phyloP scores from a whole-genome alignment of 2,329 filamentous ascomycete species.

The Dothidotthia symphoricarpi region DNA sequence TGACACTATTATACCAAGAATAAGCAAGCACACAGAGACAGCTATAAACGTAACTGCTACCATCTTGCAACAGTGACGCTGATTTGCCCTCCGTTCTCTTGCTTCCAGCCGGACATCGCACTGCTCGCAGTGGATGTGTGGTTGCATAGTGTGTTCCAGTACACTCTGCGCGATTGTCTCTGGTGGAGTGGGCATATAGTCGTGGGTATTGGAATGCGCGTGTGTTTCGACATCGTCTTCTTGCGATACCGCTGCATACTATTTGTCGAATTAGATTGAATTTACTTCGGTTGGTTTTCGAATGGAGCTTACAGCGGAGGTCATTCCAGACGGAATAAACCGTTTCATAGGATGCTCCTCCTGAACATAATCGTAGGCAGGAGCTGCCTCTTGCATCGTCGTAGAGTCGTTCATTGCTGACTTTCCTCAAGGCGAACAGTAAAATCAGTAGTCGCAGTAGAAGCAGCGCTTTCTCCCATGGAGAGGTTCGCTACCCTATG shows the following conservation, averaged over 20 bases:
- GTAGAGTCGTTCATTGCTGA: conserved; percentile 24
- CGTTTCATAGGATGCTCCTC: conserved; percentile 24
- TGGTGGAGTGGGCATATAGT: conserved; percentile 2
- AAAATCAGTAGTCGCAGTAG: no score
- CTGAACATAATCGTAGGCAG: conserved; percentile 31
- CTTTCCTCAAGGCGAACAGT: no score
- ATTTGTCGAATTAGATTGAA: background rate
- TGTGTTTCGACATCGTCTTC: conserved; percentile 26
- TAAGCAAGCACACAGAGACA: conserved; percentile 17
- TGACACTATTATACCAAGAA: conserved; percentile 19
- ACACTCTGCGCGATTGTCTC: conserved; percentile 25
- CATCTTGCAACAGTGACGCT: conserved; percentile 27
- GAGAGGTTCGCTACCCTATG: no score
- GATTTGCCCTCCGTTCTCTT: conserved; percentile 16
- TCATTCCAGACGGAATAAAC: conserved; percentile 16
- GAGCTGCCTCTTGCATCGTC: conserved; percentile 21
- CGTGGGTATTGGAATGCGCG: conserved; percentile 6
- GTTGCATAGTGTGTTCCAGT: conserved; percentile 19
- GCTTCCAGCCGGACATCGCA: conserved; percentile 27
- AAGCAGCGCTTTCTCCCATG: no score
- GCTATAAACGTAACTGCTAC: conserved; percentile 24
- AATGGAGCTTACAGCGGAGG: conserved; percentile 13
- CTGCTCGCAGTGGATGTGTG: conserved; percentile 28
- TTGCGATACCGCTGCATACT: conserved; percentile 30
- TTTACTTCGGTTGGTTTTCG: background rate